These are phyloP conservation scores for Fennellomyces sp. DNA, from an alignment of 371 early-diverging fungal genomes.

Conservation along the genomic window DNA sequence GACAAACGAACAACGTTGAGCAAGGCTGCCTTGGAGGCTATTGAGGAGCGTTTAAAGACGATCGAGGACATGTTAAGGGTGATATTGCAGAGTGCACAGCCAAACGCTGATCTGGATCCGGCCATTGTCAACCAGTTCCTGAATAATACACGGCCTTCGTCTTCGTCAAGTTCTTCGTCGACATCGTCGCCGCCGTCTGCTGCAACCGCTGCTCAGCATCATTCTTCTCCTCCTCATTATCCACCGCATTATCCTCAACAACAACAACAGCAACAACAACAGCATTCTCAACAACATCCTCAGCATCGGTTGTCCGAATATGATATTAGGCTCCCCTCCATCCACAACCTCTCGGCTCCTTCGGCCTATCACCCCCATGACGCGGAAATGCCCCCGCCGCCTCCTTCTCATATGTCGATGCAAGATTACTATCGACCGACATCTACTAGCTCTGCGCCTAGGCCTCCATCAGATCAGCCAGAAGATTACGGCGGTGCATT, in stretches of 20 bases:
- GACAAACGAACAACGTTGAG: slow-evolving; percentile 31
- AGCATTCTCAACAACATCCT: not conserved
- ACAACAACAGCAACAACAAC: slow-evolving; percentile 11
- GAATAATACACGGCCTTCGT: slow-evolving; percentile 18
- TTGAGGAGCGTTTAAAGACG: slow-evolving; percentile 35
- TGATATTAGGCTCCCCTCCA: slow-evolving; percentile 39
- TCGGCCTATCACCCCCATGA: slow-evolving; percentile 18
- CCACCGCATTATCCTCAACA: slow-evolving; percentile 12
- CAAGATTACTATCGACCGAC: slow-evolving; percentile 6
- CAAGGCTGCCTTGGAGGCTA: slow-evolving; percentile 38
- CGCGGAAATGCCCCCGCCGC: slow-evolving; percentile 5
- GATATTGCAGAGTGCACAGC: slow-evolving; percentile 20
- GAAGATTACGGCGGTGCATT: slow-evolving; percentile 17
- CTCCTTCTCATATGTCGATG: slow-evolving; percentile 8
- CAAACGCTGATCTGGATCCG: slow-evolving; percentile 17
- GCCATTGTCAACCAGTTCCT: slow-evolving; percentile 24
- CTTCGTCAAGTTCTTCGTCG: slow-evolving; percentile 18
- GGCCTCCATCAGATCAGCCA: slow-evolving; percentile 9
- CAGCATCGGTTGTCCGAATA: slow-evolving; percentile 12
- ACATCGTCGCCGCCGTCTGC: slow-evolving; percentile 13
- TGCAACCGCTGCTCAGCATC: slow-evolving; percentile 6
- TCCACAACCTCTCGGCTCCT: slow-evolving; percentile 34
- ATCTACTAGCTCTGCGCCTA: slow-evolving; percentile 21
- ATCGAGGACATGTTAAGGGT: slow-evolving; percentile 41
- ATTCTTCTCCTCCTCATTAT: slow-evolving; percentile 18